Evolutionary conservation across 2,329 filamentous ascomycete genomes (phyloP), one percentile per base, ranked within the genome.

Genomic region (Venturia oleaginea): DNA sequence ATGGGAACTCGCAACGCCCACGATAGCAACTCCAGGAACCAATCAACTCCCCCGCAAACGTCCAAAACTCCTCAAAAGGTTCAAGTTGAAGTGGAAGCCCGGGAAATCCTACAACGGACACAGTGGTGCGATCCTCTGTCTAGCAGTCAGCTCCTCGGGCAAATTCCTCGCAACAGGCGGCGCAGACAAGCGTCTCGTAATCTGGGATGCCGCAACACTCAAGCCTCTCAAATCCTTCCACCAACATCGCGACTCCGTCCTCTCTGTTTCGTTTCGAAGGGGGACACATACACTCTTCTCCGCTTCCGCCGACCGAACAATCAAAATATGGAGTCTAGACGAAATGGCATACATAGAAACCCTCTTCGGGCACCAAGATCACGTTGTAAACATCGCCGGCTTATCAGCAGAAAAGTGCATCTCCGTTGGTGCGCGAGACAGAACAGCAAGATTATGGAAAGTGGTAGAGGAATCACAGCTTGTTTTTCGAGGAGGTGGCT

Each of bases 381-480:
- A 90, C 68, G 89, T 97, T 5, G 82, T 93, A 43, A 90, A 92
- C 71, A 85, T 99, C 64, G 88, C 91, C 7, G 51, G 59, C 19
- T 32, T 48, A 1, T 48, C 48, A 1, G 30, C n/a, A 2, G 66
- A 67, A 57, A 22, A 72, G 71, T 48, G 74, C 72, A 11, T 67
- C 66, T 94, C 88, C 67, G 94, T 96, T 22, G 94, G 94, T 64
- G 89, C 91, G 6, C 84, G 94, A 68, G 94, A 99, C 75, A 87
- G 93, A 65, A 97, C 92, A 2, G 94, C 93, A 46, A 84, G 94
- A 65, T 78, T 96, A 69, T 99, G 94, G 94, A 97, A 97, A 76
- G 92, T 99, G 1, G 86, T 91, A 4, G 94, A 99, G 71, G 93
- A 99, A 78, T 91, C 89, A 1, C 94, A 99, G 74, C 84, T 99